phyloP scores from a whole-genome alignment of 345 rosid species.

The Pelargonium nanum region DNA sequence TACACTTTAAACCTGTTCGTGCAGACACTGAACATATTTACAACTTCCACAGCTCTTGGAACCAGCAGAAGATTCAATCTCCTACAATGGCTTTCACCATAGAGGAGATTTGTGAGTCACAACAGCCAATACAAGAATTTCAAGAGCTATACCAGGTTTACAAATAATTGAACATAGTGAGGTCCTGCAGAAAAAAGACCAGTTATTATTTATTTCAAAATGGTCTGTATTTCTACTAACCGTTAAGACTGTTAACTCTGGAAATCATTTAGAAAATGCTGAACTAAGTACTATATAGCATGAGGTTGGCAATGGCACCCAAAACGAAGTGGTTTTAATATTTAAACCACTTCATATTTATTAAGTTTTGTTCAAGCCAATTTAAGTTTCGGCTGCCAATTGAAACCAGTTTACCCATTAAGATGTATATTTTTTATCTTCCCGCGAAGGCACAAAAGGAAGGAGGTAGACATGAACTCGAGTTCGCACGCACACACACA shows the following conservation, averaged over 20 bases:
- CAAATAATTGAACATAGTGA: constrained; percentile 8
- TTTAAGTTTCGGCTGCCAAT: too few relatives aligned
- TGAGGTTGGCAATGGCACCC: too few relatives aligned
- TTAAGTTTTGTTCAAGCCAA: too few relatives aligned
- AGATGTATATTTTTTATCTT: too few relatives aligned
- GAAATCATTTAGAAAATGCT: not conserved
- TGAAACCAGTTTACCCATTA: too few relatives aligned
- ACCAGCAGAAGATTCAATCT: not conserved
- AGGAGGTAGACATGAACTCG: too few relatives aligned
- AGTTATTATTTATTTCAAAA: not conserved
- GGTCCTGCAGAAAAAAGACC: constrained; percentile 3
- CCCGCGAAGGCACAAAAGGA: too few relatives aligned
- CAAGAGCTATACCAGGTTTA: constrained; percentile 10
- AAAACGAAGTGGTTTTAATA: too few relatives aligned
- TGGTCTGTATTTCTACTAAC: not conserved
- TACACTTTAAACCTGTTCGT: not conserved
- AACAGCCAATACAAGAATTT: constrained; percentile 8
- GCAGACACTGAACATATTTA: constrained; percentile 1
- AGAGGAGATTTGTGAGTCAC: constrained; percentile 8
- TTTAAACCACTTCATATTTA: not conserved
- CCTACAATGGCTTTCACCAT: constrained; percentile 8
- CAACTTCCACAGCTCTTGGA: constrained; percentile 5
- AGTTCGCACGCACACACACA: too few relatives aligned
- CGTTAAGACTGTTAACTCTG: not conserved
- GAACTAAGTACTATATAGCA: not conserved